Conservation (phyloP, 2,329 filamentous ascomycete species). For the Diaporthe vexans region DNA sequence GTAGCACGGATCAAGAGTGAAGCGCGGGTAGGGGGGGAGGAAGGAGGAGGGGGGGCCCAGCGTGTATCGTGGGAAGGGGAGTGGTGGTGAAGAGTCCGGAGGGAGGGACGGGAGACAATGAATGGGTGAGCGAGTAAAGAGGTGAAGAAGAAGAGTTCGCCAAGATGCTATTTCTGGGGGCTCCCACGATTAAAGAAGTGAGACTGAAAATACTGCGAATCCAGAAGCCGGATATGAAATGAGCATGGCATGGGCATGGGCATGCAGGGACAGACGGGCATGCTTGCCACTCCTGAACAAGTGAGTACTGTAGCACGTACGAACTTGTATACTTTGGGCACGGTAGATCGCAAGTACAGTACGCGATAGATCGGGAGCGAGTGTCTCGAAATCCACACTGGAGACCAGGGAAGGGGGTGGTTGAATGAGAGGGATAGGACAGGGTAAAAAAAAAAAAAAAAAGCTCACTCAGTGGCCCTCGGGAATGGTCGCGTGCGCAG, state of each 20-base stretch:
- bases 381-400: slow-evolving; percentile 12
- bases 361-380: slow-evolving; percentile 14
- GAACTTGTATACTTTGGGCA: not conserved
- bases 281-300: slow-evolving; percentile 26
- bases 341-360: slow-evolving; percentile 12
- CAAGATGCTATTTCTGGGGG: slow-evolving; percentile 20
- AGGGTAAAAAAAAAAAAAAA: not conserved
- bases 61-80: not conserved
- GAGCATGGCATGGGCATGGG: slow-evolving; percentile 11
- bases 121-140: not conserved
- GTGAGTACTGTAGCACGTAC: not conserved
- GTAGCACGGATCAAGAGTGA: not conserved
- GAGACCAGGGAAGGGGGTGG: not conserved
- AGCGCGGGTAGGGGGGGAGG: not conserved
- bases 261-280: slow-evolving; percentile 12
- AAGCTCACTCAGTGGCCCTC: slow-evolving; percentile 6
- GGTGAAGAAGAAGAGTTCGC: slow-evolving; percentile 18
- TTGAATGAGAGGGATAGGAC: not conserved
- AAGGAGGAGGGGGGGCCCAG: too few species aligned
- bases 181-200: slow-evolving; percentile 10
- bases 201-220: slow-evolving; percentile 10
- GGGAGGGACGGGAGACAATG: not conserved
- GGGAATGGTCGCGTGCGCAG: slow-evolving; percentile 9
- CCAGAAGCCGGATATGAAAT: slow-evolving; percentile 13
- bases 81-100: not conserved